phyloP scores from a whole-genome alignment of 148 eudicot species.

The Nepenthes mirabilis region DNA sequence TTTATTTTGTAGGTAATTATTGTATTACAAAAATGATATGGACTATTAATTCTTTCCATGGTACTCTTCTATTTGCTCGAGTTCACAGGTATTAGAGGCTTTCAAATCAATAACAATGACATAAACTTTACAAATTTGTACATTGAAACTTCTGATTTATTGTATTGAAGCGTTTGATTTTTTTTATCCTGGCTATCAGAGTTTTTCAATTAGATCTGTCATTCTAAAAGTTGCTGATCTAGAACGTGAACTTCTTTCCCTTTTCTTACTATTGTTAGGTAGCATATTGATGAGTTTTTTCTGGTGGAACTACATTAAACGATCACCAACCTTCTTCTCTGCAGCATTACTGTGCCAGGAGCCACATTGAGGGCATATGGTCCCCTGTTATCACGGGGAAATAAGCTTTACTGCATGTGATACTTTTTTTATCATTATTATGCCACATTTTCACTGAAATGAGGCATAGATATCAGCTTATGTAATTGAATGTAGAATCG shows the following conservation, averaged over 20 bases:
- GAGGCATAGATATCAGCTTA: constrained; percentile 19
- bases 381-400: constrained; percentile 9
- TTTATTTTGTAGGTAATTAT: too few species aligned
- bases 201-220: neutral
- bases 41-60: too few species aligned
- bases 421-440: constrained; percentile 6
- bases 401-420: neutral
- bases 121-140: too few species aligned
- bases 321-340: neutral
- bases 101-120: too few species aligned
- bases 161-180: neutral
- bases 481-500: constrained; percentile 2
- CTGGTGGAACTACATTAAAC: neutral
- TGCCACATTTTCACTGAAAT: constrained; percentile 19
- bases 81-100: too few species aligned
- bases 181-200: neutral
- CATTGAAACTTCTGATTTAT: neutral
- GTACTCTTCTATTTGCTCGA: too few species aligned
- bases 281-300: neutral
- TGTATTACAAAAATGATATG: too few species aligned
- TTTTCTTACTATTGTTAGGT: neutral
- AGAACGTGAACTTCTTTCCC: neutral
- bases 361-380: constrained; percentile 8
- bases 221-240: neutral
- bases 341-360: neutral